phyloP scores from a whole-genome alignment of 2,329 filamentous ascomycete species.

The Coniochaeta sp. region DNA sequence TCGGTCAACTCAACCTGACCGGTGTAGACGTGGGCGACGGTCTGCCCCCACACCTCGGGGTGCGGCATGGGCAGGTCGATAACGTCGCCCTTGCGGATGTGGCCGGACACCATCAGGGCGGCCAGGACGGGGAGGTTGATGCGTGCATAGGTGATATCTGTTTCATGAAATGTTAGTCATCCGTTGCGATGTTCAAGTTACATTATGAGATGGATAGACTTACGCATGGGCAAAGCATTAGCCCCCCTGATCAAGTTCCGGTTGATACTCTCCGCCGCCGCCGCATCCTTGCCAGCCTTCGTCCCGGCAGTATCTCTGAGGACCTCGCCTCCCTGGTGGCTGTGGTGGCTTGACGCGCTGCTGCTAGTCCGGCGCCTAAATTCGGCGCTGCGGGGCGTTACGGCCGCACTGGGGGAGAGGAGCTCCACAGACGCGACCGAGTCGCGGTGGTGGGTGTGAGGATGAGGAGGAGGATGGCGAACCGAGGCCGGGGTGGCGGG shows the following conservation, averaged over 20 bases:
- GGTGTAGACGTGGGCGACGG: slow-evolving; percentile 48
- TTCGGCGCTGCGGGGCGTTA: neutral
- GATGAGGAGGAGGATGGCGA: no score
- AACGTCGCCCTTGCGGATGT: slow-evolving; percentile 42
- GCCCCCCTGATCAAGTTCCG: neutral
- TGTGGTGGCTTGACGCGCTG: neutral
- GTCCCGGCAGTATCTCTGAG: no score
- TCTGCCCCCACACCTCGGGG: slow-evolving; percentile 48
- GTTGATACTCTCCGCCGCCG: neutral
- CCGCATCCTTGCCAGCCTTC: neutral
- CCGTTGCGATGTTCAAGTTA: neutral
- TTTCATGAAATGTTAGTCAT: neutral
- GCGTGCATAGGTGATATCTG: slow-evolving; percentile 41
- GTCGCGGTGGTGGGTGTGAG: no score
- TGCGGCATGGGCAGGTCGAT: slow-evolving; percentile 52
- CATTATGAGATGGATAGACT: neutral
- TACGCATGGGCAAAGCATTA: neutral
- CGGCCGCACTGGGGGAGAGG: neutral
- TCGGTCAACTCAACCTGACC: slow-evolving; percentile 37
- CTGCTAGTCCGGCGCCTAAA: neutral
- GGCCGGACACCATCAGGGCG: slow-evolving; percentile 45
- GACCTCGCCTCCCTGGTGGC: neutral
- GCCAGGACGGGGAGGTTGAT: slow-evolving; percentile 46
- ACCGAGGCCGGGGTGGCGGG: slow-evolving; percentile 9
- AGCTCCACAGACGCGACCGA: slow-evolving; percentile 3